Base-by-base conservation (phyloP, 495 filamentous ascomycete genomes). In the Barbatosphaeria neglecta region DNA sequence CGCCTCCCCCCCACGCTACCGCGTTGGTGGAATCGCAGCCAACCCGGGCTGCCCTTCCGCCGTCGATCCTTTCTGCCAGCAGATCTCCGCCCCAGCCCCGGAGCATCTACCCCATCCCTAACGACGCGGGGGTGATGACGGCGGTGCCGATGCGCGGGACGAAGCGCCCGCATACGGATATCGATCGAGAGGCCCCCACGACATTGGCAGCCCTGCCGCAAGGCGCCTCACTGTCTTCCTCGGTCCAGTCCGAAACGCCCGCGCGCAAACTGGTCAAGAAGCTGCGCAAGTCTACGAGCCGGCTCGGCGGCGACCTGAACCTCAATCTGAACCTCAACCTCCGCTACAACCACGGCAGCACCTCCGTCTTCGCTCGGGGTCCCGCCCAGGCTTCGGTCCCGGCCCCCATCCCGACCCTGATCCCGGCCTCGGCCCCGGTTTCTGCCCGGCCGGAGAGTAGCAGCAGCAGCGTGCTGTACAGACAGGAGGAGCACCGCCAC, bases 191-290 rank as follows among this genome's bases (percentile, higher is more conserved):
- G n/a, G n/a, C n/a, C n/a, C 24, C 40, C 11, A 4, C 9, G 28
- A 31, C 15, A 16, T 11, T 1, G n/a, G 0, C 16, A 41, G 15
- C 52, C 47, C 2, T 44, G 47, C 4, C 41, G 23, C 13, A n/a
- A n/a, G n/a, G n/a, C n/a, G n/a, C n/a, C n/a, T n/a, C n/a, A n/a
- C n/a, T n/a, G n/a, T n/a, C n/a, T n/a, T n/a, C n/a, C n/a, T n/a
- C n/a, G n/a, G n/a, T n/a, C n/a, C n/a, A n/a, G 13, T 35, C 35
- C 39, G 58, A 60, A 28, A 51, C 51, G 10, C 54, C 50, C 13
- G 53, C 56, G 9, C 53, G 62, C 37, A 64, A 60, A 46, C 50
- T 63, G 4, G 56, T 62, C 53, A 67, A 65, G 57, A 65, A 65
- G 44, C 52, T 67, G 11, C 56, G 64, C 27, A 53, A 50, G 44